A percentile compares a stretch with the other conserved stretches of the same genome.
phyloP scores from a whole-genome alignment of 768 basidiomycete genomes.

The Suillus variegatus region DNA sequence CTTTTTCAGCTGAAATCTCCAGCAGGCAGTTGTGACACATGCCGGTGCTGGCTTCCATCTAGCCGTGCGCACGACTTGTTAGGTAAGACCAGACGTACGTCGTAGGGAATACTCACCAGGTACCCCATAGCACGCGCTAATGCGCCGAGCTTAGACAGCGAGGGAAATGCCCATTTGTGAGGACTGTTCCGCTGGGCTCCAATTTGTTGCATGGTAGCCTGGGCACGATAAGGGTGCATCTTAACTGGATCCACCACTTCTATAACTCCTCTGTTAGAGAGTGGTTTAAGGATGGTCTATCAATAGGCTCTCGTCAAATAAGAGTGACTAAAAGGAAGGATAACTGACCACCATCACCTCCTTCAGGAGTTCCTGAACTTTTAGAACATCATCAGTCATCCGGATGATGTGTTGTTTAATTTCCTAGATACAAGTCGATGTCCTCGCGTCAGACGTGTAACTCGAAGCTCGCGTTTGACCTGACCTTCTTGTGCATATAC shows the following conservation, averaged over 20 bases:
- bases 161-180: conserved; percentile 47
- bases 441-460: neutral
- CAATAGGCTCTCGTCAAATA: conserved; percentile 7
- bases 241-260: conserved; percentile 55
- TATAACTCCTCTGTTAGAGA: conserved; percentile 44
- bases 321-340: conserved; percentile 4
- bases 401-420: conserved; percentile 77
- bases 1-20: conserved; percentile 46
- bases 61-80: neutral
- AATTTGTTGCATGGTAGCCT: conserved; percentile 42
- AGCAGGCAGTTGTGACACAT: conserved; percentile 75
- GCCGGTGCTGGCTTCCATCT: conserved; percentile 82
- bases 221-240: conserved; percentile 67
- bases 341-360: conserved; percentile 71
- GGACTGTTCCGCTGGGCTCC: conserved; percentile 34
- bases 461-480: conserved; percentile 11
- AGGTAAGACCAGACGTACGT: neutral
- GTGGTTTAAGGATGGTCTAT: conserved; percentile 37
- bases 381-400: conserved; percentile 67
- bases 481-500: conserved; percentile 88
- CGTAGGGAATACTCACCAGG: conserved; percentile 53
- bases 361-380: conserved; percentile 66
- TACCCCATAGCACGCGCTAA: conserved; percentile 88
- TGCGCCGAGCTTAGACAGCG: conserved; percentile 52
- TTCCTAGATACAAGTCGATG: conserved; percentile 42